These are phyloP conservation scores for Trichoderma sp. DNA, from an alignment of 2,329 filamentous ascomycete species.

Conservation along the genomic window DNA sequence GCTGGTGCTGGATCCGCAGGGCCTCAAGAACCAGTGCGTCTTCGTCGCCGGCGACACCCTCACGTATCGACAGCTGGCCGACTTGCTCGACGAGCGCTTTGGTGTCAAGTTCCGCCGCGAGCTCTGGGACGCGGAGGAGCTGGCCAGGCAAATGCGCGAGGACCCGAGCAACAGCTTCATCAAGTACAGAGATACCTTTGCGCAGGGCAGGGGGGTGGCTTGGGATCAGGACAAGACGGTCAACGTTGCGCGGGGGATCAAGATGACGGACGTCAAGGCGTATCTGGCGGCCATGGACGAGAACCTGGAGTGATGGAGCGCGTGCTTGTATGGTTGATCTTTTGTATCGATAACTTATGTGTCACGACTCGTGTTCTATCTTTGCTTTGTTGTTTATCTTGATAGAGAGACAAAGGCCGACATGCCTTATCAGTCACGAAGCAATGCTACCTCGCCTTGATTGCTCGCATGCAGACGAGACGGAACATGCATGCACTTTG, in stretches of 20 bases:
- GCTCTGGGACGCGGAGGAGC: slow-evolving; percentile 50
- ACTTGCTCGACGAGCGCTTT: slow-evolving; percentile 52
- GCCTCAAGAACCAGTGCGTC: slow-evolving; percentile 49
- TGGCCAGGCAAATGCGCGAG: slow-evolving; percentile 50
- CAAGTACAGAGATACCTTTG: slow-evolving; percentile 66
- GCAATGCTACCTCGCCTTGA: background rate
- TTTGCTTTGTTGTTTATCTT: background rate
- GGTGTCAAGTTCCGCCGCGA: slow-evolving; percentile 48
- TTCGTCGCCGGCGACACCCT: slow-evolving; percentile 66
- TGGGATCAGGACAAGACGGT: slow-evolving; percentile 59
- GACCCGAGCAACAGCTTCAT: slow-evolving; percentile 51
- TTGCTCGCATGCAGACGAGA: no score
- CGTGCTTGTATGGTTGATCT: background rate
- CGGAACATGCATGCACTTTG: background rate
- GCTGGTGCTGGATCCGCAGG: slow-evolving; percentile 50
- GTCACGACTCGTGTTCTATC: background rate
- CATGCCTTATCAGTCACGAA: slow-evolving; percentile 3
- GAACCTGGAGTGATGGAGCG: background rate
- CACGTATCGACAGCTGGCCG: slow-evolving; percentile 57
- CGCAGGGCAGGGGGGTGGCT: slow-evolving; percentile 57
- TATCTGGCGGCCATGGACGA: slow-evolving; percentile 40
- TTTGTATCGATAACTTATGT: background rate
- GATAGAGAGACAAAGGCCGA: no score
- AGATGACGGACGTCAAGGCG: slow-evolving; percentile 46
- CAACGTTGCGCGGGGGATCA: slow-evolving; percentile 54